A percentile compares a stretch with the other conserved stretches of the same genome.
Evolutionary conservation across 208 protist species (phyloP).

Genomic region (Wallacemonas collosoma): DNA sequence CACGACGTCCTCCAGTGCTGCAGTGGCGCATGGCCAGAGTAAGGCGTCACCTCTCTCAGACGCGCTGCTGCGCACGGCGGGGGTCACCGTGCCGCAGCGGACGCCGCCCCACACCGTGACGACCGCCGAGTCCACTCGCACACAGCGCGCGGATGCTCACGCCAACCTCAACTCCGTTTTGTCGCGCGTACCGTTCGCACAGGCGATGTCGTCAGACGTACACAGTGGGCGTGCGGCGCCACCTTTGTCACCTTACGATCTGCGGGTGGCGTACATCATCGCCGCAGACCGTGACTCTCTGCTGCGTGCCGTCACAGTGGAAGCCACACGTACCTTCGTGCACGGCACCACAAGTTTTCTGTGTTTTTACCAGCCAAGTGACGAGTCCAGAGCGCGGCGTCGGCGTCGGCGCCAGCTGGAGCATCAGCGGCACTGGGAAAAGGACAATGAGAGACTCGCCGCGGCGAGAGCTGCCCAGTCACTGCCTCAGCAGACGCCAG

Average conservation of each 20-base stretch:
- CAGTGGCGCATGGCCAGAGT: too few relatives aligned
- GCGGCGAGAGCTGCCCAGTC: neutral
- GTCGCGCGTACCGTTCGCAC: neutral
- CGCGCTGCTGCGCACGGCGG: too few relatives aligned
- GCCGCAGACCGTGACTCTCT: slow-evolving; percentile 55
- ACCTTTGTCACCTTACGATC: slow-evolving; percentile 9
- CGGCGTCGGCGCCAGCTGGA: slow-evolving; percentile 31
- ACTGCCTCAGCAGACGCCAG: too few relatives aligned
- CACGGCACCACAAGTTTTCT: slow-evolving; percentile 35
- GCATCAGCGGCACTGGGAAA: slow-evolving; percentile 28
- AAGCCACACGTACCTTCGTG: slow-evolving; percentile 53
- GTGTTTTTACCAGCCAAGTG: slow-evolving; percentile 53
- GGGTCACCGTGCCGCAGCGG: too few relatives aligned
- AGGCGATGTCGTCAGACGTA: neutral
- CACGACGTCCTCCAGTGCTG: too few relatives aligned
- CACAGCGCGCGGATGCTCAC: too few relatives aligned
- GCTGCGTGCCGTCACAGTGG: slow-evolving; percentile 48
- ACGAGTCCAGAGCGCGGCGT: slow-evolving; percentile 37
- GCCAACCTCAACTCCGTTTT: neutral
- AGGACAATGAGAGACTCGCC: slow-evolving; percentile 6
- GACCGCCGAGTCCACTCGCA: too few relatives aligned
- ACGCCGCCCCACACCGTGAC: too few relatives aligned
- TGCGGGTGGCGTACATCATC: slow-evolving; percentile 55
- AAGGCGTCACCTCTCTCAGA: too few relatives aligned
- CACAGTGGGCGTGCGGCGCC: too few relatives aligned